Conservation (phyloP, 2,329 filamentous ascomycete genomes). For the Fusarium sp. region DNA sequence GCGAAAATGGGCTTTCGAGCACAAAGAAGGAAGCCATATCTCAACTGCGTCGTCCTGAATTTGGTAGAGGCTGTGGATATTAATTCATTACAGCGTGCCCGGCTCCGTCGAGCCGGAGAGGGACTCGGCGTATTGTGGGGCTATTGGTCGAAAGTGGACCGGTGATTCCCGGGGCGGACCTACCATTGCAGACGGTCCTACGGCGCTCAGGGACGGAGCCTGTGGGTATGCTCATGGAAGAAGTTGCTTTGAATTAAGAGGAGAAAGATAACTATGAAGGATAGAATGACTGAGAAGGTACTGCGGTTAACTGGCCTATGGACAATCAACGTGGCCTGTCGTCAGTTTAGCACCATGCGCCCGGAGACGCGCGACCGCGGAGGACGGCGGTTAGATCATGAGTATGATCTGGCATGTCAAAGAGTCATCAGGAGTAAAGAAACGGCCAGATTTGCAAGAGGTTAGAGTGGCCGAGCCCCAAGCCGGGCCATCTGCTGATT, state of each 20-base stretch:
- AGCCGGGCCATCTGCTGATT: conserved; percentile 28
- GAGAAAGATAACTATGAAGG: not conserved
- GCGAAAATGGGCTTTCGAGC: not conserved
- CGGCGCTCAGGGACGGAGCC: not conserved
- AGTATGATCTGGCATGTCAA: not conserved
- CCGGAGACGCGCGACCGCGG: not conserved
- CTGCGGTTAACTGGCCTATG: not conserved
- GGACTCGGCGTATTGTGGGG: not conserved
- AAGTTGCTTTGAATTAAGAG: not conserved
- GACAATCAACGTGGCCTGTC: not conserved
- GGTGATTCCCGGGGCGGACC: not conserved
- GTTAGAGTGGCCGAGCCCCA: not conserved
- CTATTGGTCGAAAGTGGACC: not conserved
- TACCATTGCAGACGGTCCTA: not conserved
- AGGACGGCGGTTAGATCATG: not conserved
- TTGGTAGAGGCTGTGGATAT: not conserved
- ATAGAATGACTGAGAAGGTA: not conserved
- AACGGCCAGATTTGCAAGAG: not conserved
- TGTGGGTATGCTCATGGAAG: not conserved
- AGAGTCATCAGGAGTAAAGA: not conserved
- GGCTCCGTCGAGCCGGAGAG: not conserved
- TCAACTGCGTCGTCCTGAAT: not conserved
- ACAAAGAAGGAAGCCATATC: not conserved
- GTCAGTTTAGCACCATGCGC: not conserved
- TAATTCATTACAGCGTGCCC: not conserved